Conservation (phyloP, 2,329 filamentous ascomycete genomes). For the Fusarium solani-melongenae region DNA sequence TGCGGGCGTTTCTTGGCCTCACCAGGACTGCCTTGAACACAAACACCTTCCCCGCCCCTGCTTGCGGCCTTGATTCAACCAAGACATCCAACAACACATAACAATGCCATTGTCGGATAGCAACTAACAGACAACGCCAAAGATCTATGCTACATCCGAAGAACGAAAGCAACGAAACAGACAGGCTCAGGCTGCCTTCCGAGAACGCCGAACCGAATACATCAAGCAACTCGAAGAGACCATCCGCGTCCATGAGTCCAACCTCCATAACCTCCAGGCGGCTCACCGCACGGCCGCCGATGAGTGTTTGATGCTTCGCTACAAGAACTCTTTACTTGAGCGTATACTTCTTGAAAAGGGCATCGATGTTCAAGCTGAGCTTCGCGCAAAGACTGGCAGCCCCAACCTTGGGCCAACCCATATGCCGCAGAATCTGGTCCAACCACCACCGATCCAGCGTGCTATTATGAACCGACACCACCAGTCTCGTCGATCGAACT, state of each 20-base stretch:
- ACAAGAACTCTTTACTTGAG: slow-evolving; percentile 97
- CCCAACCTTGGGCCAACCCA: slow-evolving; percentile 79
- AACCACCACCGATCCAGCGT: slow-evolving; percentile 81
- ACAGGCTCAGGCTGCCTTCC: slow-evolving; percentile 96
- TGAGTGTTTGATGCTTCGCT: slow-evolving; percentile 97
- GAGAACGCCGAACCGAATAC: slow-evolving; percentile 96
- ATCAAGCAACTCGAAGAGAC: slow-evolving; percentile 99
- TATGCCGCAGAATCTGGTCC: slow-evolving; percentile 75
- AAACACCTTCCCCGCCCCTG: slow-evolving; percentile 15
- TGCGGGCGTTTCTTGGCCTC: neutral
- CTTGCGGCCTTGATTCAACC: neutral
- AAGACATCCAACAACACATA: slow-evolving; percentile 11
- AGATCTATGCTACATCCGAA: slow-evolving; percentile 99
- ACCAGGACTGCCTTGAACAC: neutral
- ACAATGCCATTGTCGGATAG: slow-evolving; percentile 8
- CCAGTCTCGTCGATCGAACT: slow-evolving; percentile 76
- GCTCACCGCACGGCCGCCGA: slow-evolving; percentile 95
- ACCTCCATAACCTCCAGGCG: slow-evolving; percentile 89
- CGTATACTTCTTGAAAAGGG: slow-evolving; percentile 96
- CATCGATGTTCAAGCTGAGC: slow-evolving; percentile 96
- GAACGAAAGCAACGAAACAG: slow-evolving; percentile 98
- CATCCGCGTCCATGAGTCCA: slow-evolving; percentile 96
- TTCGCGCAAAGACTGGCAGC: slow-evolving; percentile 91
- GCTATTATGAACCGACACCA: slow-evolving; percentile 86
- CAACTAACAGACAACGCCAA: slow-evolving; percentile 31